Evolutionary conservation across 2,329 filamentous ascomycete species (phyloP), one percentile per base, ranked within the genome.

Genomic region (Setomelanomma holmii): DNA sequence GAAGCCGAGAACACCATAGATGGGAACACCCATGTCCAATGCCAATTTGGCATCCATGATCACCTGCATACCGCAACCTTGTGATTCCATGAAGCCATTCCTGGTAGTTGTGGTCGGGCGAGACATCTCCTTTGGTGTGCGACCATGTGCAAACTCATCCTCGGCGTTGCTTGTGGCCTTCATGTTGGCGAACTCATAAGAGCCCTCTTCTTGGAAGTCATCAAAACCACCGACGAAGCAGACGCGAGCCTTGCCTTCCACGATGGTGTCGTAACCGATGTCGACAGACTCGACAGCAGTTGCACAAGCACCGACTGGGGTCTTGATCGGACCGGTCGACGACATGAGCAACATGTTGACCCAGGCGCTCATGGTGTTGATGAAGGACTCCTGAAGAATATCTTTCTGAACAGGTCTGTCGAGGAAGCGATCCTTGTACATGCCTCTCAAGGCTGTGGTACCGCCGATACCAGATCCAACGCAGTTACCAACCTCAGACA

Each of bases 151-250:
- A 66, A 99, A 91, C 76, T 99, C 96, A 64, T 98, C 93, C 56
- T 97, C 89, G 21, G 93, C 93, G 73, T 98, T 99, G 84, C 93
- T 97, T 49, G 95, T 99, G 53, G 95, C 95, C 80, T 96, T 96
- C 95, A 99, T 99, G 83, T 99, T 99, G 82, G 95, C 95, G 75
- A 99, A 99, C 78, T 99, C 95, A 72, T 97, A 99, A 1, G 95
- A 99, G 45, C 95, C 96, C 79, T 99, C 95, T 79, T 99, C 95
- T 71, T 96, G 92, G 82, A 99, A 97, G 79, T 99, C 96, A 80
- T 99, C 95, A 71, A 99, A 98, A 64, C 95, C 95, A 85, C 95
- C 95, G 53, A 99, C 96, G 62, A 99, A 89, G 84, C 93, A 98
- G 70, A 99, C 86, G 45, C 93, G 90, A 54, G 96, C 95, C 84